Evolutionary conservation across 768 basidiomycete species (phyloP), one percentile per base, ranked within the genome.

Genomic region (Phlebiopsis gigantea): DNA sequence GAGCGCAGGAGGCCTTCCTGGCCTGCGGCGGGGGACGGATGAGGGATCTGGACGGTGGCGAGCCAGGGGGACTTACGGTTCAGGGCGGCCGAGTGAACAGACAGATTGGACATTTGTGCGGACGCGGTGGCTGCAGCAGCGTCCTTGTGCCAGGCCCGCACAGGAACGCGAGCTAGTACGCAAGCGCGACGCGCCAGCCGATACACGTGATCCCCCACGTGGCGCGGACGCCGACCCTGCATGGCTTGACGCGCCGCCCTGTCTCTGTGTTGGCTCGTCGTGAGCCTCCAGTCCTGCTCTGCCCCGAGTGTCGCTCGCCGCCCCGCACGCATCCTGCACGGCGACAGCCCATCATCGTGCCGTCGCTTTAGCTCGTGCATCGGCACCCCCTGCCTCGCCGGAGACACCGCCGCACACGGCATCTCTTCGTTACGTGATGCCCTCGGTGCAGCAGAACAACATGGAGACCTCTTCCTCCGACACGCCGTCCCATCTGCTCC

Each of bases 1-100:
- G 83, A 75, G 47, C 83, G 82, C 42, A 92, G 76, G n/a, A 92
- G 73, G 39, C 82, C 79, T 34, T 83, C 71, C 69, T 93, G 90
- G 63, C 83, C 90, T 90, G 63, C 34, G 34, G 1, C 19, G 14
- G 14, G 29, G 24, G 24, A 31, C n/a, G n/a, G n/a, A n/a, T n/a
- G n/a, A n/a, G n/a, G n/a, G n/a, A n/a, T n/a, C n/a, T n/a, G n/a
- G n/a, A n/a, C n/a, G n/a, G n/a, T n/a, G n/a, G n/a, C 21, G 25
- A 54, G 12, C 47, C n/a, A 21, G 5, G n/a, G 24, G 24, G 43
- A 60, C 65, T 28, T 51, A 87, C 88, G 80, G 55, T 86, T 89
- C 66, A 85, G 83, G 7, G 87, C 85, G 1, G 88, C 89, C 29
- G 74, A 72, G 58, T 90, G 88, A 12, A 84, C 72, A 22, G 81